Percentiles rank a stretch among this genome's conserved stretches.
Conservation (phyloP, 2,329 filamentous ascomycete species). For the Colletotrichum sp. region DNA sequence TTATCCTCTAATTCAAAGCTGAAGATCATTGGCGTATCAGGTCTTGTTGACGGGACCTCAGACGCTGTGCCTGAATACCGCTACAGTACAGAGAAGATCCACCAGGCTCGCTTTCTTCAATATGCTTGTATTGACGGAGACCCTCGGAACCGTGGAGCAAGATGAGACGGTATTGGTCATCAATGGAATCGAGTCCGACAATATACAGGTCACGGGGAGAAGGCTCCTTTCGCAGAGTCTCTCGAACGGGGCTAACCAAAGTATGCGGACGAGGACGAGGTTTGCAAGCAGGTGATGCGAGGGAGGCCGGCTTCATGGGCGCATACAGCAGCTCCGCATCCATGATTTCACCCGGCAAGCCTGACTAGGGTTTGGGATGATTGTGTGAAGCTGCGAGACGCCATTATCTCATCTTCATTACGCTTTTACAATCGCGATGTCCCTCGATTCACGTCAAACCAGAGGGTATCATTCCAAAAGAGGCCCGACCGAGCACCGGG, state of each 20-base stretch:
- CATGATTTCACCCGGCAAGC: not conserved
- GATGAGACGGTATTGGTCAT: not conserved
- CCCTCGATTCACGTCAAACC: too few relatives aligned
- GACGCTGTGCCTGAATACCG: too few relatives aligned
- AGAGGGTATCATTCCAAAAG: not conserved
- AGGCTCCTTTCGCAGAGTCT: not conserved
- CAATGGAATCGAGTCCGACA: not conserved
- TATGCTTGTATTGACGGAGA: not conserved
- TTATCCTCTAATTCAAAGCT: not conserved
- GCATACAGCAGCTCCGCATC: not conserved
- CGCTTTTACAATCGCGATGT: too few relatives aligned
- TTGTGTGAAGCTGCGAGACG: too few relatives aligned
- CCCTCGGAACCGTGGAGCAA: not conserved
- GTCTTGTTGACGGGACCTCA: too few relatives aligned
- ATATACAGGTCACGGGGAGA: not conserved
- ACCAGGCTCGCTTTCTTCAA: not conserved
- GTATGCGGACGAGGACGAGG: too few relatives aligned
- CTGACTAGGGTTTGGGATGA: too few relatives aligned
- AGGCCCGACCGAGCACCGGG: not conserved
- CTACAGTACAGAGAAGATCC: fast-evolving
- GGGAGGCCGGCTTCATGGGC: not conserved
- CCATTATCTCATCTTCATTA: too few relatives aligned
- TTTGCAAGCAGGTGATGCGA: not conserved
- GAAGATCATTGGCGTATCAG: not conserved
- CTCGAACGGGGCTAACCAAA: not conserved